These are phyloP conservation scores for Jaenimonas drosophilae DNA, from an alignment of 208 protist genomes.

Conservation along the genomic window DNA sequence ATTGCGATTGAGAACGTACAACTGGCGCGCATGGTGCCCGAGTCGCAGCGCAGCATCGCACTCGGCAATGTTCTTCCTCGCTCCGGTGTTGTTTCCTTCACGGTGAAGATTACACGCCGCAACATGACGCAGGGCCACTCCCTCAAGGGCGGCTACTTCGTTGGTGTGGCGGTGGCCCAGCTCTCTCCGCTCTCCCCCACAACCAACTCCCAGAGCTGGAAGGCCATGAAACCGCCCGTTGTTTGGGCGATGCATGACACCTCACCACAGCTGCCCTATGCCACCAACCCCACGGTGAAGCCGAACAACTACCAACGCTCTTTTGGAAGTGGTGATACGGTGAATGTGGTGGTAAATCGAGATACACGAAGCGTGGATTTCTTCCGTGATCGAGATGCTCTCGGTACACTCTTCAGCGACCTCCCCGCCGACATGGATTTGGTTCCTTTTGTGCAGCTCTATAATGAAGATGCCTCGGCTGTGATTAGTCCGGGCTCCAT, in stretches of 20 bases:
- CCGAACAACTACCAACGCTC: slow-evolving; percentile 84
- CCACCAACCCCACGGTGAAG: slow-evolving; percentile 84
- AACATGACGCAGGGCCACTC: slow-evolving; percentile 81
- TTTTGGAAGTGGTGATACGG: slow-evolving; percentile 75
- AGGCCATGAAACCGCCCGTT: slow-evolving; percentile 72
- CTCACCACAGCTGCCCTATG: slow-evolving; percentile 81
- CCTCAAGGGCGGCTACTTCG: slow-evolving; percentile 85
- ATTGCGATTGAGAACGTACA: slow-evolving; percentile 70
- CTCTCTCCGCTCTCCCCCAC: slow-evolving; percentile 60
- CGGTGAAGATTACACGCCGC: slow-evolving; percentile 65
- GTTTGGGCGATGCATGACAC: slow-evolving; percentile 89
- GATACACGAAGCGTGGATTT: slow-evolving; percentile 70
- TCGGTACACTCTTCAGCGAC: slow-evolving; percentile 81
- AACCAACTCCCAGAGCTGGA: slow-evolving; percentile 84
- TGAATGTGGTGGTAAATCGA: slow-evolving; percentile 71
- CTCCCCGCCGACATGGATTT: slow-evolving; percentile 70
- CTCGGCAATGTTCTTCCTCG: slow-evolving; percentile 72
- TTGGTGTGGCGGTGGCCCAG: slow-evolving; percentile 62
- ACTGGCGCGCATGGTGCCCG: slow-evolving; percentile 64
- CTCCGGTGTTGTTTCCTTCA: slow-evolving; percentile 76
- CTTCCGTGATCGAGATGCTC: slow-evolving; percentile 76
- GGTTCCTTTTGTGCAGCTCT: slow-evolving; percentile 87
- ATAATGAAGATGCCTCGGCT: slow-evolving; percentile 84
- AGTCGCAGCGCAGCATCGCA: slow-evolving; percentile 78
- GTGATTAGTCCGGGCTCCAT: slow-evolving; percentile 63